Base-by-base conservation (phyloP, 331 rosid species). In the Acacia concinna region DNA sequence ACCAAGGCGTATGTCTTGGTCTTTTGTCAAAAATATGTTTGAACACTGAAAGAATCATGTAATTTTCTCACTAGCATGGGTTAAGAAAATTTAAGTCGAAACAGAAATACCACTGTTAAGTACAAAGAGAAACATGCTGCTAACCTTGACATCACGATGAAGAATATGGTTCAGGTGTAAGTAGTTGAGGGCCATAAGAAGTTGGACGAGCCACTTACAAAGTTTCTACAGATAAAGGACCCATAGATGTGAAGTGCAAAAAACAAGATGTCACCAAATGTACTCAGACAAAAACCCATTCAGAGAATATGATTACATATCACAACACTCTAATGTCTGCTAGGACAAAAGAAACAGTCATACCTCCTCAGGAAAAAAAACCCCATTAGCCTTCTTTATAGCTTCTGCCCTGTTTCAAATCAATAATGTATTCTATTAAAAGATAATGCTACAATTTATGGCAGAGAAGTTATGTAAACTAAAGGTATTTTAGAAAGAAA, bases 141-240 rank as follows among this genome's bases (percentile, higher is more conserved):
- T 81, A 77, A 94, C 98, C 97, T 94, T 94, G 74, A 94, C 97
- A 71, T 94, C 97, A 23, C 98, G 98, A 79, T 94, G 98, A 85
- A 94, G 98, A 84, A 94, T 88, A 80, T 94, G 98, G 83, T 84
- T 91, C 86, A 74, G 56, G 71, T 91, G 98, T 92, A 94, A 92
- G 87, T 94, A 92, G 68, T 91, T 91, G 9, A 94, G 94, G 6
- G 98, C 98, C 98, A 94, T 91, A 60, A 94, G 91, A 86, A 94
- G 98, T 77, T 94, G 96, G 81, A 94, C 98, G 40, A 94, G 92
- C 98, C 98, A 94, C 84, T 88, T 91, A 80, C 97, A 94, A 66
- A 94, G 89, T 83, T 86, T 94, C 97, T 94, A 86, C 73, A 85
- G 30, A 81, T 37, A 68, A 70, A 68, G 11, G 70, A 73, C 79